Conservation (phyloP, 805 yeast genomes). For the Candida palmyrensis region DNA sequence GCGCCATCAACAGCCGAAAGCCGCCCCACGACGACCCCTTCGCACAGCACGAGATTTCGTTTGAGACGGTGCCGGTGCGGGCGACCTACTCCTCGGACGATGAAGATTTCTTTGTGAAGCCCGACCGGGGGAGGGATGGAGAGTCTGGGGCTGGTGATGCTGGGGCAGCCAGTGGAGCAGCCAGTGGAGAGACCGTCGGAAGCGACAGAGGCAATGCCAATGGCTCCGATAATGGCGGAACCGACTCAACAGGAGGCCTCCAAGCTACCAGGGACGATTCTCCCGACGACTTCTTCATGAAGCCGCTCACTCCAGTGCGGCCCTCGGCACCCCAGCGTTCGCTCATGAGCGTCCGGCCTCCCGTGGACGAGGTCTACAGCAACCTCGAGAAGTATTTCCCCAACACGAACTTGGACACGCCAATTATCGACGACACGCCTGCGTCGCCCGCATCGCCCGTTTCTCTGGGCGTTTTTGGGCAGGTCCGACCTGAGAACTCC, state of each 20-base stretch:
- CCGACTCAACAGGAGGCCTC: no score
- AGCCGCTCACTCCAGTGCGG: constrained; percentile 8
- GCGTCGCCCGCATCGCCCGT: constrained; percentile 52
- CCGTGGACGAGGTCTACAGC: constrained; percentile 88
- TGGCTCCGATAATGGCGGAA: constrained; percentile 16
- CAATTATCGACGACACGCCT: constrained; percentile 71
- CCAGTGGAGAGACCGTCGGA: not conserved
- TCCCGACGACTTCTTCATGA: constrained; percentile 22
- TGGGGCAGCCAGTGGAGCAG: constrained; percentile 23
- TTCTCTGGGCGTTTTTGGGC: not conserved
- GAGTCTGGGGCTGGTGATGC: constrained; percentile 11
- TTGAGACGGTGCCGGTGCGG: constrained; percentile 61
- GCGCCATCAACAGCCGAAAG: constrained; percentile 8
- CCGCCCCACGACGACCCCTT: constrained; percentile 41
- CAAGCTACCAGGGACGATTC: no score
- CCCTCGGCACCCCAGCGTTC: constrained; percentile 3
- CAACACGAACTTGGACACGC: constrained; percentile 83
- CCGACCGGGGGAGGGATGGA: constrained; percentile 4
- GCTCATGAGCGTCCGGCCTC: constrained; percentile 78
- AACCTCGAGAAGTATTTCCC: constrained; percentile 93
- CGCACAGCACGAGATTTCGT: constrained; percentile 66
- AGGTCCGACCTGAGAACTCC: not conserved
- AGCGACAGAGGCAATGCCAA: not conserved
- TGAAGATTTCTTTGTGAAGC: constrained; percentile 18
- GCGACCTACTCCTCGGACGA: constrained; percentile 15